Base-by-base conservation (phyloP, 176 grass and related monocot species). In the Urochloa ruziziensis region DNA sequence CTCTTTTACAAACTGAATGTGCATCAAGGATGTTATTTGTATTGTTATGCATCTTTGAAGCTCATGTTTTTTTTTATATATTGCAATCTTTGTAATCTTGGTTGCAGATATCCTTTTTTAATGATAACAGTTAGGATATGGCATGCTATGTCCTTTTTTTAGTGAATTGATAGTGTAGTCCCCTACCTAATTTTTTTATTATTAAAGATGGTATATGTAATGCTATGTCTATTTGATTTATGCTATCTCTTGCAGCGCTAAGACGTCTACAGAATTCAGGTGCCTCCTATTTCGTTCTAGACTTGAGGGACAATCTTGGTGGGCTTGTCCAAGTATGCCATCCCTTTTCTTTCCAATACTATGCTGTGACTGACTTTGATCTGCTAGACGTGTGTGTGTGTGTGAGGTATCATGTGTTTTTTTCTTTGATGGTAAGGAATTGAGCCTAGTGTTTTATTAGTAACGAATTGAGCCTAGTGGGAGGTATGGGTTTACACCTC, bases 271-370 rank as follows among this genome's bases (percentile, higher is more conserved):
- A 94, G 17, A 75, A 89, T 43, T 90, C 85, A 62, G 96, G 96
- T 7, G 93, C 93, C 77, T 89, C 93, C 28, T 99, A 91, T 80
- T 92, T 99, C 32, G 83, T 99, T 89, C 82, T 99, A 70, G 96
- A 99, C 87, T 89, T 98, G 83, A 99, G 91, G 87, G 93, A 94
- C 79, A 96, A 99, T 93, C 96, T 94, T 78, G 93, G 96, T 90
- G 96, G 93, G 60, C 83, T 96, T 47, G 96, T 96, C 42, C 93
- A 99, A 88, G 95, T 94, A 91, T 79, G 88, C 19, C 28, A 78
- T 63, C n/a, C 47, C 67, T 89, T 75, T 74, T 17, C 28, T 61
- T 84, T 37, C 33, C 24, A 29, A 23, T 36, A 70, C 19, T 37
- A 48, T 36, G 19, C 5, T 15, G 70, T 28, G 19, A 6, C 21